Percentiles rank a stretch among this genome's conserved stretches.
Conservation (phyloP, 495 filamentous ascomycete species). For the Aspergillus cristatus region DNA sequence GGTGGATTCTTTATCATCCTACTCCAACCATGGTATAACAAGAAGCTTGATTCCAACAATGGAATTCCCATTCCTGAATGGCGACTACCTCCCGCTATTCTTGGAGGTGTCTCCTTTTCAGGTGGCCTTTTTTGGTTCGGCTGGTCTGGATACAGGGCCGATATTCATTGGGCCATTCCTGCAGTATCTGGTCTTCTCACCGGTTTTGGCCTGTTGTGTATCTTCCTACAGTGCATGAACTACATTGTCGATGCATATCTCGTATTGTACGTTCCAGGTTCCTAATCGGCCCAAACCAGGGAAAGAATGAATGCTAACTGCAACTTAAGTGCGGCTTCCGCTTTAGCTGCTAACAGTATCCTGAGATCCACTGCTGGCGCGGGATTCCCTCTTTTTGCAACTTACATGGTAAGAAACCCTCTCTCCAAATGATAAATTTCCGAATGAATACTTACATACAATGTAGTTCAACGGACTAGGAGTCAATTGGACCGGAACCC, state of each 20-base stretch:
- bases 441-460: background rate
- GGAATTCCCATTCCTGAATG: constrained; percentile 73
- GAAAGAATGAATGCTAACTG: constrained; percentile 2
- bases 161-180: constrained; percentile 77
- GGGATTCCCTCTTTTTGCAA: constrained; percentile 70
- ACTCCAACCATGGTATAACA: constrained; percentile 52
- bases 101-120: constrained; percentile 66
- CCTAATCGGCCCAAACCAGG: background rate
- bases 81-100: constrained; percentile 71
- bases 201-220: constrained; percentile 59
- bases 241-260: constrained; percentile 85
- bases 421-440: constrained; percentile 40
- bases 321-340: constrained; percentile 56
- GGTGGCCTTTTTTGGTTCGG: constrained; percentile 79
- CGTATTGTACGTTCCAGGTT: constrained; percentile 57
- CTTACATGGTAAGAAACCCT: constrained; percentile 53
- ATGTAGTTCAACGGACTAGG: constrained; percentile 55
- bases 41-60: constrained; percentile 64
- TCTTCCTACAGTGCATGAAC: constrained; percentile 77
- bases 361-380: constrained; percentile 67
- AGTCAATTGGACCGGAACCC: constrained; percentile 64
- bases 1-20: constrained; percentile 57
- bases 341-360: constrained; percentile 79
- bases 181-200: constrained; percentile 57
- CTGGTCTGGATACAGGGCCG: constrained; percentile 57